Evolutionary conservation across 345 rosid genomes (phyloP).

Genomic region (Trapa incisa): DNA sequence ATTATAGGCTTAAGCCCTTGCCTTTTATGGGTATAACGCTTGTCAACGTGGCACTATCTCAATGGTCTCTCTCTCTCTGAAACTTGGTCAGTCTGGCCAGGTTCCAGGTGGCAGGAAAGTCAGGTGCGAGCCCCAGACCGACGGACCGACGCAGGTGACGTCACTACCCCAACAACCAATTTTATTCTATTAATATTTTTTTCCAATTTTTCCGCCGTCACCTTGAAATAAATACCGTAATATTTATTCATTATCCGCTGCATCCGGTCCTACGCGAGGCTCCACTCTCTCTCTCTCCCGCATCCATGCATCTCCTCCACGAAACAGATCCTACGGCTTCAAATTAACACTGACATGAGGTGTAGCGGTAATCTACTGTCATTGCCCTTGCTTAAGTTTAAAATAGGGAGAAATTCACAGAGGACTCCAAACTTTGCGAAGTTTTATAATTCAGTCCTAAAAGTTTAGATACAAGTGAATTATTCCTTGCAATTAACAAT

Average conservation of each 20-base stretch:
- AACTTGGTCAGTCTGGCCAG: not conserved
- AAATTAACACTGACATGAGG: not conserved
- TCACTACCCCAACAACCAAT: constrained; percentile 5
- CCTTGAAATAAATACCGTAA: not conserved
- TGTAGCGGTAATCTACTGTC: not conserved
- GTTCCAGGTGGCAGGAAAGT: not conserved
- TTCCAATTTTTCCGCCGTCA: not conserved
- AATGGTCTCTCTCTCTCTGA: not conserved
- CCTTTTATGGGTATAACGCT: too few species aligned
- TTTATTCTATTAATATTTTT: not conserved
- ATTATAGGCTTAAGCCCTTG: too few species aligned
- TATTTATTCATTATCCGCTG: not conserved
- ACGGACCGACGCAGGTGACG: constrained; percentile 6
- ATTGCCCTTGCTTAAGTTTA: not conserved
- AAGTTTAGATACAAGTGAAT: too few species aligned
- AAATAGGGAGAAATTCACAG: too few species aligned
- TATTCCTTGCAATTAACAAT: too few species aligned
- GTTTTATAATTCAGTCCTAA: too few species aligned
- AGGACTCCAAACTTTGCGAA: too few species aligned
- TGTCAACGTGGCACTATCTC: not conserved
- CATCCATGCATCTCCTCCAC: not conserved
- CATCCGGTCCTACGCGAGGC: not conserved
- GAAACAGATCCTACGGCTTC: not conserved
- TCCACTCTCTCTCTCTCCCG: too few species aligned
- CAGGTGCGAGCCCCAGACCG: not conserved